Evolutionary conservation across 1,139 yeast species (phyloP).

Genomic region (Kodamaea anthophila): DNA sequence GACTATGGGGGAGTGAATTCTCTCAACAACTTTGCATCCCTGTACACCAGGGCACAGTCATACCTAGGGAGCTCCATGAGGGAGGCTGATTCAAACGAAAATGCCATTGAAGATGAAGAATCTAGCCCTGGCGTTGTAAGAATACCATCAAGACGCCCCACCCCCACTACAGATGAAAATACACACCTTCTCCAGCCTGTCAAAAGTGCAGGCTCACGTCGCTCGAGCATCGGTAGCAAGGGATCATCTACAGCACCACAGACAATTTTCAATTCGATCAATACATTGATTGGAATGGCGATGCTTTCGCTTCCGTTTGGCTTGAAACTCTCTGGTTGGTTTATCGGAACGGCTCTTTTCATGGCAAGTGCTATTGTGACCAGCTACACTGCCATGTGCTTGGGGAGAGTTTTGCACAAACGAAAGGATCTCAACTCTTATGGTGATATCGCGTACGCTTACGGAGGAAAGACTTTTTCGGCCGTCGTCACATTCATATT

Average conservation of each 20-base stretch:
- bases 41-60: conserved; percentile 73
- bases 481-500: conserved; percentile 65
- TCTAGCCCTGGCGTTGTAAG: neutral
- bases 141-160: conserved; percentile 1
- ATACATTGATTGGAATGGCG: conserved; percentile 82
- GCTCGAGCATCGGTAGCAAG: neutral
- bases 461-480: conserved; percentile 42
- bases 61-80: conserved; percentile 25
- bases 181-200: conserved; percentile 4
- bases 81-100: conserved; percentile 17
- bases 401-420: conserved; percentile 28
- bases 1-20: conserved; percentile 55
- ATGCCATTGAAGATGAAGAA: conserved; percentile 4
- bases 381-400: conserved; percentile 56
- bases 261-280: conserved; percentile 81
- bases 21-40: conserved; percentile 69
- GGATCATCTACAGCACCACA: conserved; percentile 66
- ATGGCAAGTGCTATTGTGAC: conserved; percentile 57
- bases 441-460: conserved; percentile 41
- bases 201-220: conserved; percentile 3
- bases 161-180: conserved; percentile 1
- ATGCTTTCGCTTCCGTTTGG: conserved; percentile 81
- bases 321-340: conserved; percentile 74
- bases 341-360: conserved; percentile 53
- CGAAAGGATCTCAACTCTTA: conserved; percentile 31